Base-by-base conservation (phyloP, 129 eudicot species). In the Tagetes erecta region DNA sequence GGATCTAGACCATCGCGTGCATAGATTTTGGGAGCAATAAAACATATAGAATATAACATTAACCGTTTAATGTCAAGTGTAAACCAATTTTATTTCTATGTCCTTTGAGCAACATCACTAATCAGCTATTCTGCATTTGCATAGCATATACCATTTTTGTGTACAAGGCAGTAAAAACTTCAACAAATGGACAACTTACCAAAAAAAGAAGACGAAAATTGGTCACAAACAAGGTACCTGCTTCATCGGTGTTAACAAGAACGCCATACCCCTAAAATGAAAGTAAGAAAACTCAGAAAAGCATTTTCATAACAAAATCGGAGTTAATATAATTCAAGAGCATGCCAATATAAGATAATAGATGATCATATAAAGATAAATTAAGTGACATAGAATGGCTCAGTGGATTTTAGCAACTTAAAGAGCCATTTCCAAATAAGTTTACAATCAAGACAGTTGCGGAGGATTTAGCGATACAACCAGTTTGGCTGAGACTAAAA, bases 191-290 rank as follows among this genome's bases (percentile, higher is more conserved):
- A 37, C 27, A 73, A 81, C 91, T 94, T 78, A 94, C 99, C 93
- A 94, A 77, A 83, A 94, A 91, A 74, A 91, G 99, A 74, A 94
- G 94, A 37, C 99, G 97, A 57, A 86, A 94, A 74, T 88, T 94
- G 64, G 99, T 91, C 65, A 94, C 97, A 50, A 86, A 89, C 86
- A 91, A 79, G 74, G 94, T 91, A 66, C 99, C 99, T n/a, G 99
- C 97, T 81, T 94, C 96, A 59, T 94, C 96, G 52, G 91, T 88
- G 60, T 94, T 94, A 66, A 88, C 99, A 88, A 94, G 97, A 80
- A 91, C 97, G 33, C 96, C 99, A 81, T 83, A 79, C 69, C 94
- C 97, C 99, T 94, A 81, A 27, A 73, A 76, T 63, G 67, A 80
- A 55, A 68, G 36, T 49, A 30, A 40, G 59, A 52, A 64, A 78